Conservation (phyloP, 805 yeast genomes). For the Saturnispora saitoi region DNA sequence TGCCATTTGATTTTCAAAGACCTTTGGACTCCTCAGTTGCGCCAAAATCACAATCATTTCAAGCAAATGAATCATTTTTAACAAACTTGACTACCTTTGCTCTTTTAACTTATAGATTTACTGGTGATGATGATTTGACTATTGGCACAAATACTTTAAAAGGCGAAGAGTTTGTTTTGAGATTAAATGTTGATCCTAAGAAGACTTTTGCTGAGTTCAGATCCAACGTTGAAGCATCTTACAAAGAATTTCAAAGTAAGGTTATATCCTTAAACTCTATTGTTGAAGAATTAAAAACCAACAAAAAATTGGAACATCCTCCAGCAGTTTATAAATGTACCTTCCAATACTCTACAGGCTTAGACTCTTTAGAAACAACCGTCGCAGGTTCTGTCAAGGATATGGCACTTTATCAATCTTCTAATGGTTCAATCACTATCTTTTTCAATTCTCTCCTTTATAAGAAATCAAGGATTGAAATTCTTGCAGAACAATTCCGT, state of each 20-base stretch:
- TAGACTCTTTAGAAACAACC: constrained; percentile 34
- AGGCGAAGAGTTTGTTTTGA: constrained; percentile 46
- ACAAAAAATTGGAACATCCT: constrained; percentile 42
- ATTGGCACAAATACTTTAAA: constrained; percentile 63
- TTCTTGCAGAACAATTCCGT: constrained; percentile 64
- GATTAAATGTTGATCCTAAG: constrained; percentile 49
- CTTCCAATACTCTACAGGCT: constrained; percentile 37
- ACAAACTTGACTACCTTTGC: constrained; percentile 59
- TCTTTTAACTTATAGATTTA: constrained; percentile 63
- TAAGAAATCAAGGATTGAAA: constrained; percentile 56
- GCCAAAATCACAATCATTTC: constrained; percentile 38
- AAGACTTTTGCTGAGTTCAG: constrained; percentile 47
- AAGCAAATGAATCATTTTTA: constrained; percentile 28
- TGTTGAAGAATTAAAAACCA: constrained; percentile 39
- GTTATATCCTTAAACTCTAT: constrained; percentile 49
- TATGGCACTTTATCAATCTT: constrained; percentile 46
- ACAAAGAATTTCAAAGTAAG: constrained; percentile 25
- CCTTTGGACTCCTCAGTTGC: constrained; percentile 62
- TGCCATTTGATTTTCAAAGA: constrained; percentile 81
- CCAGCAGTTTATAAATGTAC: constrained; percentile 61
- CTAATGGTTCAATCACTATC: constrained; percentile 32
- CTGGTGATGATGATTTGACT: constrained; percentile 94
- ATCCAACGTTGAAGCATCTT: constrained; percentile 36
- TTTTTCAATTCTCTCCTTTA: constrained; percentile 73
- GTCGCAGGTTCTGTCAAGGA: constrained; percentile 55